These are phyloP conservation scores for Penicillium sp. DNA, from an alignment of 2,329 filamentous ascomycete genomes.

Conservation along the genomic window DNA sequence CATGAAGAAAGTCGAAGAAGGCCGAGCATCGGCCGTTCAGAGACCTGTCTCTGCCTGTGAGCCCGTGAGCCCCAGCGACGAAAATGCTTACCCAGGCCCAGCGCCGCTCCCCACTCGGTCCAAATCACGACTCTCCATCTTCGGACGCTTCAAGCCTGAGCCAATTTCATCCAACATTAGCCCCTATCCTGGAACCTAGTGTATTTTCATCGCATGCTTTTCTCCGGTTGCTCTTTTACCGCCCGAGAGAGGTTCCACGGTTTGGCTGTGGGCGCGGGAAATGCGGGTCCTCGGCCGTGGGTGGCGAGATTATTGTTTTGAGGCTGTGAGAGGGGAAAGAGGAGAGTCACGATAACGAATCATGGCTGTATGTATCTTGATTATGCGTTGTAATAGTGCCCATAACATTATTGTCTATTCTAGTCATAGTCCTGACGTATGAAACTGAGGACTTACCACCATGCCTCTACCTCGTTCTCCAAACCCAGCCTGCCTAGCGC, in stretches of 20 bases:
- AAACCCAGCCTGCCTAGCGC: not conserved
- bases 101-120: constrained; percentile 26
- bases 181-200: constrained; percentile 37
- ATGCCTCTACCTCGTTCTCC: not conserved
- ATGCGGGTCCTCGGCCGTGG: not conserved
- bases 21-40: constrained; percentile 27
- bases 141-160: constrained; percentile 23
- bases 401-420: not conserved
- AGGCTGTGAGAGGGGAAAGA: not conserved
- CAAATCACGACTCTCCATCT: constrained; percentile 31
- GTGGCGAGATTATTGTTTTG: not conserved
- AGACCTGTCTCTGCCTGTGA: constrained; percentile 7
- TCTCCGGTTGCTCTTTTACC: not conserved
- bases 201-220: not conserved
- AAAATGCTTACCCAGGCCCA: constrained; percentile 7
- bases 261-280: not conserved
- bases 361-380: not conserved
- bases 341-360: not conserved
- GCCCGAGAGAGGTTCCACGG: not conserved
- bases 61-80: constrained; percentile 11
- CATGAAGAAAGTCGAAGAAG: constrained; percentile 37
- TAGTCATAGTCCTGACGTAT: not conserved
- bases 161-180: constrained; percentile 22
- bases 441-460: not conserved
- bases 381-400: not conserved